A percentile compares a stretch with the other conserved stretches of the same genome.
phyloP scores from a whole-genome alignment of 2,329 filamentous ascomycete genomes.

The Colletotrichum spinosum region DNA sequence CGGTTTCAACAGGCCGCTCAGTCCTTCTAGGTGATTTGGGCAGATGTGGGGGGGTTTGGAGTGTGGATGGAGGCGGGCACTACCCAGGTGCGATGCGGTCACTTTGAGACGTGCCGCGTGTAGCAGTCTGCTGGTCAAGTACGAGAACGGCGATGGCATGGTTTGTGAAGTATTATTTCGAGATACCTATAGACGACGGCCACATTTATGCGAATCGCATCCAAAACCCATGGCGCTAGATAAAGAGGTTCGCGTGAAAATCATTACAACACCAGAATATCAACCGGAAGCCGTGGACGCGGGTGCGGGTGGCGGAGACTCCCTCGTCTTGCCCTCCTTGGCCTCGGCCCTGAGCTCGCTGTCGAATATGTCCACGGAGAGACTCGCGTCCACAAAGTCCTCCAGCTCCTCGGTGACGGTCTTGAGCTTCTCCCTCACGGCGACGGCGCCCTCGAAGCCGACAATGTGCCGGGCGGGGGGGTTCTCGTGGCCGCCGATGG shows the following conservation, averaged over 20 bases:
- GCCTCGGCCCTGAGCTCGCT: slow-evolving; percentile 66
- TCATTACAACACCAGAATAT: too few relatives aligned
- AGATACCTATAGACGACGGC: slow-evolving; percentile 27
- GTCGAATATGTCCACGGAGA: slow-evolving; percentile 82
- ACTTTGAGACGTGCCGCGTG: too few relatives aligned
- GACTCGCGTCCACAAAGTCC: slow-evolving; percentile 92
- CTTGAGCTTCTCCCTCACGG: slow-evolving; percentile 95
- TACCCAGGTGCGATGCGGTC: too few relatives aligned
- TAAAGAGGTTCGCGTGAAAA: too few relatives aligned
- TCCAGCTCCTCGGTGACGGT: slow-evolving; percentile 96
- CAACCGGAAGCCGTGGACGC: slow-evolving; percentile 33
- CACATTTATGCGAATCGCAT: background rate
- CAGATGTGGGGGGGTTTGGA: background rate
- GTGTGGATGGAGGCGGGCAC: too few relatives aligned
- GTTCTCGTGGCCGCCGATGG: slow-evolving; percentile 95
- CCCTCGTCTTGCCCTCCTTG: slow-evolving; percentile 51
- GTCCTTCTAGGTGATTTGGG: slow-evolving; percentile 58
- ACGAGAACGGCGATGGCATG: background rate
- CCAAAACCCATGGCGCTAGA: background rate
- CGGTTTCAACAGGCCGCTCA: slow-evolving; percentile 84
- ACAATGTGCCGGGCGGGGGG: slow-evolving; percentile 95
- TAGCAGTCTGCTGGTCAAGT: too few relatives aligned
- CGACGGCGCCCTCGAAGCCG: slow-evolving; percentile 85
- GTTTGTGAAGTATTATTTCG: slow-evolving; percentile 4
- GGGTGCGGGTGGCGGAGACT: slow-evolving; percentile 40